These are phyloP conservation scores for Ogataea angusta DNA, from an alignment of 805 yeast genomes.

Conservation along the genomic window DNA sequence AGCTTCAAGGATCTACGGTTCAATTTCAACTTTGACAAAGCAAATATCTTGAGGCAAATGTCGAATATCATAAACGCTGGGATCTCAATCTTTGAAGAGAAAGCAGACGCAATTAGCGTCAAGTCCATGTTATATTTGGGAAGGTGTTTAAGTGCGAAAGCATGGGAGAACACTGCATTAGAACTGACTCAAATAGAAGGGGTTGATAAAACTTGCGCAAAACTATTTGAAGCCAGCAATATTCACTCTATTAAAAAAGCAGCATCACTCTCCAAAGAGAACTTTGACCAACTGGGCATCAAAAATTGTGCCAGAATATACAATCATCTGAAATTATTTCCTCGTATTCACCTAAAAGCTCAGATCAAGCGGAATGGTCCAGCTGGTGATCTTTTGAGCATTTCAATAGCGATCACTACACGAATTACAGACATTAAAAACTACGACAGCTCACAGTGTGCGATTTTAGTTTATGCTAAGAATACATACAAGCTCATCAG, in stretches of 20 bases:
- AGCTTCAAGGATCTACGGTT: slow-evolving; percentile 35
- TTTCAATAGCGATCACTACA: background rate
- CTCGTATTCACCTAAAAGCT: background rate
- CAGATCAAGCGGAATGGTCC: background rate
- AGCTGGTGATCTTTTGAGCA: background rate
- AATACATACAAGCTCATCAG: slow-evolving; percentile 33
- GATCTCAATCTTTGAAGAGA: slow-evolving; percentile 41
- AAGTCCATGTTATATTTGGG: slow-evolving; percentile 36
- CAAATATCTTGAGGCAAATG: slow-evolving; percentile 39
- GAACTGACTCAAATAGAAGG: slow-evolving; percentile 47
- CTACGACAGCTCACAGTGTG: background rate
- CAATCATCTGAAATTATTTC: background rate
- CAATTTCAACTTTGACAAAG: slow-evolving; percentile 41
- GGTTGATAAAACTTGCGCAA: slow-evolving; percentile 40
- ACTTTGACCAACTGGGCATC: slow-evolving; percentile 32
- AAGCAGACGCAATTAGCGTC: slow-evolving; percentile 42
- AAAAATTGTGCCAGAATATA: background rate
- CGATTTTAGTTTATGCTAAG: background rate
- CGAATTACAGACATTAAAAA: background rate
- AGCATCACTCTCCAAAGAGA: slow-evolving; percentile 26
- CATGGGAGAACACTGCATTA: slow-evolving; percentile 50
- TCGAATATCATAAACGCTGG: slow-evolving; percentile 43
- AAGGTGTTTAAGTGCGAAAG: slow-evolving; percentile 40
- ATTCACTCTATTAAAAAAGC: slow-evolving; percentile 34
- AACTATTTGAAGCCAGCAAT: slow-evolving; percentile 37